A percentile compares a stretch with the other conserved stretches of the same genome.
Evolutionary conservation across 169 alveolate genomes (phyloP).

Genomic region (Plasmodium billcollinsi): DNA sequence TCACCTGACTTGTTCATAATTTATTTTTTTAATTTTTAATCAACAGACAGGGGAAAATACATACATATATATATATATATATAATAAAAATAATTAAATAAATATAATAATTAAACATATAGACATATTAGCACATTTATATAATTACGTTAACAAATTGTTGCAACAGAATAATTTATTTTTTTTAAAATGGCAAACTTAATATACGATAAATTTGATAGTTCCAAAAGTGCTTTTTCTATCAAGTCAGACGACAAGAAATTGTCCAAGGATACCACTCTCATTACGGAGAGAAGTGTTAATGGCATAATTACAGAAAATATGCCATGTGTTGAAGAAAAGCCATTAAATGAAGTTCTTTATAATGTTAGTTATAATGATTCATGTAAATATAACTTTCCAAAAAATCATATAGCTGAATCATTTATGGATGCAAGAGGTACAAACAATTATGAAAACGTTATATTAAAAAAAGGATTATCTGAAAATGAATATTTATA

Average conservation of each 20-base stretch:
- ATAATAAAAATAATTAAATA: neutral
- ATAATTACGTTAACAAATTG: too few species aligned
- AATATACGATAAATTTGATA: neutral
- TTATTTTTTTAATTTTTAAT: neutral
- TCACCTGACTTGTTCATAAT: too few species aligned
- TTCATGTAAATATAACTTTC: conserved; percentile 3
- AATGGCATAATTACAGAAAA: neutral
- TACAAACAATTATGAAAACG: conserved; percentile 9
- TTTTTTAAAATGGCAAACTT: neutral
- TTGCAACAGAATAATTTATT: too few species aligned
- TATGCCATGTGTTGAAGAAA: neutral
- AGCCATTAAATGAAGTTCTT: neutral
- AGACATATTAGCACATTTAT: too few species aligned
- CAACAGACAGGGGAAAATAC: neutral
- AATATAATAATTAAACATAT: neutral
- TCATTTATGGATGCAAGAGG: conserved; percentile 4
- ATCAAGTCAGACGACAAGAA: conserved; percentile 2
- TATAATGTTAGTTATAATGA: conserved; percentile 20
- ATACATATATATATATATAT: neutral
- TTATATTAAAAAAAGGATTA: neutral
- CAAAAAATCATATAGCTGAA: neutral
- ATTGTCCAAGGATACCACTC: conserved; percentile 16
- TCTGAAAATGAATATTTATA: conserved; percentile 4
- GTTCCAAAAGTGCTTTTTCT: conserved; percentile 13
- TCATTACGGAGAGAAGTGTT: neutral